phyloP scores from a whole-genome alignment of 106 monocot genomes.

The Xerophyta viscosa region DNA sequence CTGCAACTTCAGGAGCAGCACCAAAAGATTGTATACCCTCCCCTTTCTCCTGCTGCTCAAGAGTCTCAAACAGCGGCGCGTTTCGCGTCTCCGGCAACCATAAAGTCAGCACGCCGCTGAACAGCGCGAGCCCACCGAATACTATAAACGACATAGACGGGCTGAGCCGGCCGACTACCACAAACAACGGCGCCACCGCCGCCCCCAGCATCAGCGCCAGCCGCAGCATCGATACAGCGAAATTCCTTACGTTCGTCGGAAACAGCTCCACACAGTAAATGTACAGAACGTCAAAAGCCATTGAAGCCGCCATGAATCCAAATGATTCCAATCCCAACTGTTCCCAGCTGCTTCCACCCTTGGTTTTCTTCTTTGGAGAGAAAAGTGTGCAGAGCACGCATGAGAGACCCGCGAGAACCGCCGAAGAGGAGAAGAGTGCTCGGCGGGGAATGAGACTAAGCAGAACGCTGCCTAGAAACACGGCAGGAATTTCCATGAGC shows the following conservation, averaged over 20 bases:
- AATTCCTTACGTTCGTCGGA: constrained; percentile 77
- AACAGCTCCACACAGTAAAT: constrained; percentile 72
- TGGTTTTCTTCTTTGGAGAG: constrained; percentile 8
- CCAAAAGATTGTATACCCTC: constrained; percentile 23
- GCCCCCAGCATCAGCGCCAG: constrained; percentile 76
- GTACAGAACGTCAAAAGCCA: constrained; percentile 41
- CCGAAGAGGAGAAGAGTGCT: constrained; percentile 34
- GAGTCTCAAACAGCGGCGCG: constrained; percentile 58
- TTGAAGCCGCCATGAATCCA: constrained; percentile 69
- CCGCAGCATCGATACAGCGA: constrained; percentile 62
- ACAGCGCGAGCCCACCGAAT: constrained; percentile 43
- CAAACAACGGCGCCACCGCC: constrained; percentile 57
- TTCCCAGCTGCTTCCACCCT: constrained; percentile 24
- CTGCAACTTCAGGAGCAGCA: background rate
- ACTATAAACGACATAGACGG: constrained; percentile 38
- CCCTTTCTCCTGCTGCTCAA: constrained; percentile 71
- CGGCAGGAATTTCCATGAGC: constrained; percentile 64
- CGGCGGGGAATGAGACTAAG: constrained; percentile 40
- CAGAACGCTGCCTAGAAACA: constrained; percentile 59
- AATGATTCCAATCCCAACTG: constrained; percentile 46
- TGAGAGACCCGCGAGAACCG: constrained; percentile 28
- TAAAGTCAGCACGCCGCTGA: constrained; percentile 36
- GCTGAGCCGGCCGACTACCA: constrained; percentile 52
- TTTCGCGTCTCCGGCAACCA: constrained; percentile 76
- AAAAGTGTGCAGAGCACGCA: constrained; percentile 43